Percentiles rank a stretch among this genome's conserved stretches.
These are phyloP conservation scores for Fomitopsis betulina DNA, from an alignment of 1,284 basidiomycete species.

Conservation along the genomic window DNA sequence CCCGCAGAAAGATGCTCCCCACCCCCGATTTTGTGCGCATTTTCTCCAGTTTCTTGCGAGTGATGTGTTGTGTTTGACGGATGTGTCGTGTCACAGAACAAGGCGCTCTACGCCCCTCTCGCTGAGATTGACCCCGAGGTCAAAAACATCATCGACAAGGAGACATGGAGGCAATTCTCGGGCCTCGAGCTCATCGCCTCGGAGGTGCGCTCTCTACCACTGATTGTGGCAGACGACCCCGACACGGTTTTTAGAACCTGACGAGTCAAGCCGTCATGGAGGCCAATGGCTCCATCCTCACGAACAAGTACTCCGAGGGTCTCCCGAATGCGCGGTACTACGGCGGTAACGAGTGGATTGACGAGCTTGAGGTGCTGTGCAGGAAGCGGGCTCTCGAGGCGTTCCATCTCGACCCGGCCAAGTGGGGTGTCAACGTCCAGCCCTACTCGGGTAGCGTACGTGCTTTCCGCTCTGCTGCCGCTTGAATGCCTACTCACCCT, in stretches of 20 bases:
- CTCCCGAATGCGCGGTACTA: constrained; percentile 96
- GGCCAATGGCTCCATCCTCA: constrained; percentile 98
- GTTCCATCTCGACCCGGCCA: constrained; percentile 90
- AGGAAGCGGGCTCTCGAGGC: constrained; percentile 95
- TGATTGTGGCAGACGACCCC: constrained; percentile 13
- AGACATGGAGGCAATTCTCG: constrained; percentile 97
- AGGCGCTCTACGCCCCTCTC: constrained; percentile 83
- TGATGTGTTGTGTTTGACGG: not conserved
- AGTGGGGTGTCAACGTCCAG: constrained; percentile 99
- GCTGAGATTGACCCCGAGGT: constrained; percentile 92
- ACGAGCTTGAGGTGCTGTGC: constrained; percentile 93
- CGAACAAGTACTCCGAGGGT: constrained; percentile 98
- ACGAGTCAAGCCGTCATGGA: constrained; percentile 94
- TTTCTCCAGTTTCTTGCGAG: not conserved
- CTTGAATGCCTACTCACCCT: not conserved
- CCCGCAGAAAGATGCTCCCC: constrained; percentile 54
- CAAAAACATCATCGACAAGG: constrained; percentile 97
- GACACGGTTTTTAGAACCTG: constrained; percentile 64
- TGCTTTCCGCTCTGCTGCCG: constrained; percentile 1
- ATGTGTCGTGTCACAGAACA: constrained; percentile 60
- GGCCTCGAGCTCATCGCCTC: constrained; percentile 97
- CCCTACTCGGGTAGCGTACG: constrained; percentile 87
- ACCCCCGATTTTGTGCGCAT: constrained; percentile 48
- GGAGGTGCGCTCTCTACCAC: constrained; percentile 51
- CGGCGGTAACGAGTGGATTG: constrained; percentile 96